Evolutionary conservation across 2,329 filamentous ascomycete genomes (phyloP).

Genomic region (Fusarium anguioides): DNA sequence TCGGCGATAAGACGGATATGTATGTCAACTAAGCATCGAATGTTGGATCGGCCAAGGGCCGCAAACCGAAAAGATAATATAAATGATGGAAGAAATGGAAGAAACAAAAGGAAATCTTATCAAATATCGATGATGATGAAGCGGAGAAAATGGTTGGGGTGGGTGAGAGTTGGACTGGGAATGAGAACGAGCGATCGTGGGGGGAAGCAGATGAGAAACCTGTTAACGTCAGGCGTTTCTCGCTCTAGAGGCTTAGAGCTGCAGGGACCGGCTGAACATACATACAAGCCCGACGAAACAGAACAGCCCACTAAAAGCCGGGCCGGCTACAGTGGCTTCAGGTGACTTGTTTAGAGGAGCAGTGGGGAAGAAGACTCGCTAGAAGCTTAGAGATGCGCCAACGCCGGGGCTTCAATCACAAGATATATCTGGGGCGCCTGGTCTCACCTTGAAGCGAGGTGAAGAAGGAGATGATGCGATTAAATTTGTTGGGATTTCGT

Average conservation of each 20-base stretch:
- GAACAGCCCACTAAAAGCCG: constrained; percentile 36
- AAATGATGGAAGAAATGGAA: not conserved
- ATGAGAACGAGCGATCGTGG: constrained; percentile 39
- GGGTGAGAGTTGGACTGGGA: constrained; percentile 22
- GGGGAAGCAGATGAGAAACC: constrained; percentile 28
- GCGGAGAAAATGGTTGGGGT: constrained; percentile 36
- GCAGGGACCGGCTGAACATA: constrained; percentile 43
- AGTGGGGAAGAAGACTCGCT: constrained; percentile 39
- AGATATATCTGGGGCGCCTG: constrained; percentile 12
- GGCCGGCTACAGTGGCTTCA: constrained; percentile 40
- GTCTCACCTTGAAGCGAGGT: not conserved
- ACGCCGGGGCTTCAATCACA: constrained; percentile 18
- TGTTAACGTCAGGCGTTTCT: constrained; percentile 36
- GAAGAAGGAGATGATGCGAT: not conserved
- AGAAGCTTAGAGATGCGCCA: constrained; percentile 33
- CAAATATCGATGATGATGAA: not conserved
- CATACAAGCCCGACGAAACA: constrained; percentile 6
- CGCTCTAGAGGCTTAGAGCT: constrained; percentile 25
- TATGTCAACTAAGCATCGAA: constrained; percentile 45
- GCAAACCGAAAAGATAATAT: not conserved
- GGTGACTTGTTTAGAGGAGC: constrained; percentile 25
- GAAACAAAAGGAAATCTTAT: not conserved
- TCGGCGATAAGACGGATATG: constrained; percentile 46
- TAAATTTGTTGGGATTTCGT: constrained; percentile 20
- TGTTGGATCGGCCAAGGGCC: constrained; percentile 28